Percentiles rank a stretch among this genome's conserved stretches.
These are phyloP conservation scores for Lipomyces lipofer DNA, from an alignment of 805 yeast species.

Conservation along the genomic window DNA sequence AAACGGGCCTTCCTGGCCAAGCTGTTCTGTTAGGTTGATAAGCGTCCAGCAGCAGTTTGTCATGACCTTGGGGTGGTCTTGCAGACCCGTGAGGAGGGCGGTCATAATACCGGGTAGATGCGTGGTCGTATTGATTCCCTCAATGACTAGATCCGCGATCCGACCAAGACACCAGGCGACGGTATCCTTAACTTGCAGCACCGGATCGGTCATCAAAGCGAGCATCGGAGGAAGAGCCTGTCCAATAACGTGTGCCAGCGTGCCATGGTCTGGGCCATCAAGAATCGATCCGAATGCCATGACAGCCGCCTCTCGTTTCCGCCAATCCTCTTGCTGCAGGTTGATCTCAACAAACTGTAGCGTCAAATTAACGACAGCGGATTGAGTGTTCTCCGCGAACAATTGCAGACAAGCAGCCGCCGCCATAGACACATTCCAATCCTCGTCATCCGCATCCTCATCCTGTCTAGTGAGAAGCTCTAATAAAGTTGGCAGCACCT, in stretches of 20 bases:
- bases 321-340: conserved; percentile 66
- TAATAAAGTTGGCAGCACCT: conserved; percentile 84
- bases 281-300: conserved; percentile 98
- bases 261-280: conserved; percentile 60
- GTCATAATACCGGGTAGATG: conserved; percentile 71
- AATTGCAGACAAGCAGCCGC: conserved; percentile 96
- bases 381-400: conserved; percentile 87
- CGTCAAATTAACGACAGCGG: conserved; percentile 82
- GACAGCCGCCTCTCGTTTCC: conserved; percentile 92
- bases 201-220: conserved; percentile 67
- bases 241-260: conserved; percentile 64
- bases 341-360: conserved; percentile 78
- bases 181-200: conserved; percentile 88
- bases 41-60: conserved; percentile 99
- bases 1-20: conserved; percentile 53
- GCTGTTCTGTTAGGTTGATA: conserved; percentile 86
- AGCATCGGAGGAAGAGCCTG: conserved; percentile 85
- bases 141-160: conserved; percentile 83
- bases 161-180: conserved; percentile 99
- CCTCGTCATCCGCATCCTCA: conserved; percentile 87
- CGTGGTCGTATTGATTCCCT: conserved; percentile 64
- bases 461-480: conserved; percentile 80
- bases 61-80: conserved; percentile 87
- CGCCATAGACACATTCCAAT: conserved; percentile 98
- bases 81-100: conserved; percentile 77